These are phyloP conservation scores for Hypoxylon perforatum DNA, from an alignment of 495 filamentous ascomycete genomes.

Conservation along the genomic window DNA sequence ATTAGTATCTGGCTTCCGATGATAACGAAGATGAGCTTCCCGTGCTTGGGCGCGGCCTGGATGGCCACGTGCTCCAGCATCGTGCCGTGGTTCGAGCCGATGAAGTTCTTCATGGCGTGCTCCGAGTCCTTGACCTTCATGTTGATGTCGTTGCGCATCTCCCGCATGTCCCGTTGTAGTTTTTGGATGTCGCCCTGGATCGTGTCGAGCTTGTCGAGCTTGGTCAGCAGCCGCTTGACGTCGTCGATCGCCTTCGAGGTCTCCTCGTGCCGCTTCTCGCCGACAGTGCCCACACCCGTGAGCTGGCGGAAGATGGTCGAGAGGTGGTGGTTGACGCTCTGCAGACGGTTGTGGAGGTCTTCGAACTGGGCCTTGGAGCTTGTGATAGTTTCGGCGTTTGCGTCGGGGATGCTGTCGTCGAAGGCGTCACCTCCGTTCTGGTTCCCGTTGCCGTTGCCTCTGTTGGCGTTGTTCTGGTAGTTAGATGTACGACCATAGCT, in stretches of 20 bases:
- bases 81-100: conserved; percentile 77
- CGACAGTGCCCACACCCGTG: conserved; percentile 58
- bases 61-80: conserved; percentile 68
- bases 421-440: conserved; percentile 49
- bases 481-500: conserved; percentile 44
- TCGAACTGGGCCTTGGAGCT: conserved; percentile 74
- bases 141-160: conserved; percentile 58
- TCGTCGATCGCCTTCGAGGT: conserved; percentile 52
- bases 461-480: conserved; percentile 23
- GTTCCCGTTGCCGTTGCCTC: conserved; percentile 30
- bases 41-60: conserved; percentile 71
- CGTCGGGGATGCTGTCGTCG: conserved; percentile 58
- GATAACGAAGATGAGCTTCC: conserved; percentile 77
- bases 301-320: conserved; percentile 74
- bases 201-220: conserved; percentile 52
- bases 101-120: conserved; percentile 74
- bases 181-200: conserved; percentile 64
- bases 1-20: conserved; percentile 80
- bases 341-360: conserved; percentile 83
- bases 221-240: conserved; percentile 50
- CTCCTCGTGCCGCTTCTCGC: conserved; percentile 71
- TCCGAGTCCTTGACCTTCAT: conserved; percentile 73
- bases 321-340: conserved; percentile 77
- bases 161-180: conserved; percentile 74
- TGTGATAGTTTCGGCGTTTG: conserved; percentile 58